Conservation (phyloP, 176 grass and related monocot species). For the Oropetium thomaeum region DNA sequence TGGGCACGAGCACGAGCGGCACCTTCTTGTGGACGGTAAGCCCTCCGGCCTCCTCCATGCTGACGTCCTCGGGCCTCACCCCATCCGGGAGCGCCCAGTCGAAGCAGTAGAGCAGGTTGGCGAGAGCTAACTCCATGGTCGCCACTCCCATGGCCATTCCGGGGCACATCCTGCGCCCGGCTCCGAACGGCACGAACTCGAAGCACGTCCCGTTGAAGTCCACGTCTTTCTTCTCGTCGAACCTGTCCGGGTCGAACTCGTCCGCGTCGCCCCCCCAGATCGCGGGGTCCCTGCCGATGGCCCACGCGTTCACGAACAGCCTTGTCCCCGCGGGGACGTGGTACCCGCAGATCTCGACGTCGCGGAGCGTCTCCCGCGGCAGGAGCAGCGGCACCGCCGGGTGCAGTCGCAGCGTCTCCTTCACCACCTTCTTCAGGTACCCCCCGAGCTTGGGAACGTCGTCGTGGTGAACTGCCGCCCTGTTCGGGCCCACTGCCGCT, state of each 20-base stretch:
- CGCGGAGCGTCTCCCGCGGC: conserved; percentile 24
- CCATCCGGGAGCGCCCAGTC: conserved; percentile 39
- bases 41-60: conserved; percentile 36
- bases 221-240: neutral
- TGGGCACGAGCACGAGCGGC: conserved; percentile 26
- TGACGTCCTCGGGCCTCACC: neutral
- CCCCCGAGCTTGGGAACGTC: conserved; percentile 26
- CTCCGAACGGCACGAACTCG: conserved; percentile 39
- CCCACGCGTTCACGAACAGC: conserved; percentile 41
- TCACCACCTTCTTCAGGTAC: conserved; percentile 41
- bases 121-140: conserved; percentile 23
- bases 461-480: neutral
- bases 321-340: conserved; percentile 25
- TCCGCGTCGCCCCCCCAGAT: conserved; percentile 35
- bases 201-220: conserved; percentile 33
- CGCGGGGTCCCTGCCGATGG: conserved; percentile 35
- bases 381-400: conserved; percentile 27
- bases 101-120: conserved; percentile 39
- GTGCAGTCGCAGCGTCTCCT: conserved; percentile 41
- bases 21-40: neutral
- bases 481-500: neutral
- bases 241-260: conserved; percentile 44
- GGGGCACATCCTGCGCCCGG: conserved; percentile 37
- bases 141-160: conserved; percentile 27
- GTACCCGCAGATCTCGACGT: conserved; percentile 15